Conservation (phyloP, 192 early-diverging fungal species). For the Glomus cerebriforme region DNA sequence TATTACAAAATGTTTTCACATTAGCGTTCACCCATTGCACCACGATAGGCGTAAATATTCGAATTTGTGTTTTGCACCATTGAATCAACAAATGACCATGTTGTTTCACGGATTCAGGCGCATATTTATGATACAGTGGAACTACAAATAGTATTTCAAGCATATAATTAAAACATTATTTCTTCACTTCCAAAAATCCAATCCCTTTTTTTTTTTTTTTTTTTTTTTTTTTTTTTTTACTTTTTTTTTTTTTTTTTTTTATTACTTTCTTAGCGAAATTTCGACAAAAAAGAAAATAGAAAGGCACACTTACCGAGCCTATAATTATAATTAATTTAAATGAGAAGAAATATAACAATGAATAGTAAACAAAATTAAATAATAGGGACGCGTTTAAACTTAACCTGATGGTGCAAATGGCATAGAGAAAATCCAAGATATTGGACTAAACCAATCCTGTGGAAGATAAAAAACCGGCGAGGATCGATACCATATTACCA, state of each 20-base stretch:
- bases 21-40: neutral
- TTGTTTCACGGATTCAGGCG: conserved; percentile 1
- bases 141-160: neutral
- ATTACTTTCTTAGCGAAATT: conserved; percentile 40
- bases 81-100: neutral
- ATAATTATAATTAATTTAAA: neutral
- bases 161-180: neutral
- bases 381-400: neutral
- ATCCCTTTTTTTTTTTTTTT: too few relatives aligned
- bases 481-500: conserved; percentile 70
- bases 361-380: conserved; percentile 9
- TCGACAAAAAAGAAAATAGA: conserved; percentile 78
- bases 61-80: neutral
- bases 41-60: neutral
- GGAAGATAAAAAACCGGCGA: conserved; percentile 78
- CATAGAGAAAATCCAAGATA: conserved; percentile 62
- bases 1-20: neutral
- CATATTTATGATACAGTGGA: conserved; percentile 18
- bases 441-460: conserved; percentile 75
- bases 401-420: conserved; percentile 74
- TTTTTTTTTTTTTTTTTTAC: neutral
- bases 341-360: neutral
- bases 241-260: neutral
- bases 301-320: conserved; percentile 75
- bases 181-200: neutral